Percentiles rank a stretch among this genome's conserved stretches.
phyloP scores from a whole-genome alignment of 108 stramenopile genomes.

The Skeletonema tropicum region DNA sequence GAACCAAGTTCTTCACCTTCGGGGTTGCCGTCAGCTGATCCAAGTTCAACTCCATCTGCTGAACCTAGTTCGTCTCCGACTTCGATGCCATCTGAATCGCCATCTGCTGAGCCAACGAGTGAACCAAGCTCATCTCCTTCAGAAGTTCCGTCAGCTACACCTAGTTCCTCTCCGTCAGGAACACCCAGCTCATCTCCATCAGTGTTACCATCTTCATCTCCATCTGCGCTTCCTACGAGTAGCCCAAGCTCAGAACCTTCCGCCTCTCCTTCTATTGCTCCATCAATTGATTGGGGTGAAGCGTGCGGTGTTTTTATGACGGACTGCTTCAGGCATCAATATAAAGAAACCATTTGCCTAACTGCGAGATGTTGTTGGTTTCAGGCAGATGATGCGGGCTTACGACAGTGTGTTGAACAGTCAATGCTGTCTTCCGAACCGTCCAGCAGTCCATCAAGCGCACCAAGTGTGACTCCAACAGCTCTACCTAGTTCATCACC shows the following conservation, averaged over 20 bases:
- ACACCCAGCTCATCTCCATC: background rate
- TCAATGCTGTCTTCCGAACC: background rate
- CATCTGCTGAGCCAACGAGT: background rate
- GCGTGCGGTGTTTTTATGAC: background rate
- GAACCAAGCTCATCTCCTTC: background rate
- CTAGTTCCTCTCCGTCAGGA: background rate
- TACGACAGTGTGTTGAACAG: background rate
- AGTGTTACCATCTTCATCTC: background rate
- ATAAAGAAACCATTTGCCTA: background rate
- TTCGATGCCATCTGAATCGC: background rate
- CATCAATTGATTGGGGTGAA: background rate
- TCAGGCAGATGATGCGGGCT: background rate
- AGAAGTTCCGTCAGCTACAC: background rate
- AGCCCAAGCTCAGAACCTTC: background rate
- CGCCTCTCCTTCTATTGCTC: background rate
- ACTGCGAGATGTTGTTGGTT: slow-evolving; percentile 8
- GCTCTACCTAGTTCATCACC: too few relatives aligned
- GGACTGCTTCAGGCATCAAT: background rate
- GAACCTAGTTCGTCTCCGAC: background rate
- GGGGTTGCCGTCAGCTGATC: background rate
- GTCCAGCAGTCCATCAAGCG: background rate
- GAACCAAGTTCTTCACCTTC: background rate
- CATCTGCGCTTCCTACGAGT: background rate
- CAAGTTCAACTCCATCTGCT: background rate
- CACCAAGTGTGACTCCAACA: background rate